Percentiles rank a stretch among this genome's conserved stretches.
Evolutionary conservation across 805 yeast genomes (phyloP).

Genomic region (Citeromyces matritensis): DNA sequence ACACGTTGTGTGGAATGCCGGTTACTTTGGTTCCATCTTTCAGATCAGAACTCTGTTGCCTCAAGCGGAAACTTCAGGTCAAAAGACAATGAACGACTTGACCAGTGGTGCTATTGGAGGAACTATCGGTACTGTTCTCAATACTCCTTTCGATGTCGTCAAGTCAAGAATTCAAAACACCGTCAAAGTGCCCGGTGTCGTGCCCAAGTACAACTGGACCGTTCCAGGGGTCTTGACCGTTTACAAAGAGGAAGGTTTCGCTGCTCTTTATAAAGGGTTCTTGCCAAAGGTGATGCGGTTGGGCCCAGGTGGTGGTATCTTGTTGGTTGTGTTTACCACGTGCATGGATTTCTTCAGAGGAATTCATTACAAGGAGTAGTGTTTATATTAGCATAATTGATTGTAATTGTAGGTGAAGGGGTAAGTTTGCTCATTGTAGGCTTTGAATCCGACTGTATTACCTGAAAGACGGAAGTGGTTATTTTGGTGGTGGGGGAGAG

Average conservation of each 20-base stretch:
- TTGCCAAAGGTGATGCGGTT: slow-evolving; percentile 92
- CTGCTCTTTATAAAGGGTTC: slow-evolving; percentile 90
- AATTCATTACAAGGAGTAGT: slow-evolving; percentile 14
- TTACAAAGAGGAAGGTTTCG: slow-evolving; percentile 81
- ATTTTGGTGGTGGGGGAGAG: too few species aligned
- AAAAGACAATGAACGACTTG: slow-evolving; percentile 76
- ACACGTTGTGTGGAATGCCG: slow-evolving; percentile 95
- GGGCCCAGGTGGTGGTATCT: slow-evolving; percentile 99
- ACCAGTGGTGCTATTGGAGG: slow-evolving; percentile 95
- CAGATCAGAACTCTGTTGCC: slow-evolving; percentile 76
- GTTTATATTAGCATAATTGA: too few species aligned
- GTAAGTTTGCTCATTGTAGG: too few species aligned
- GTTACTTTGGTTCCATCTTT: slow-evolving; percentile 90
- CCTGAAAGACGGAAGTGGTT: too few species aligned
- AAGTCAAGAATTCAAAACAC: slow-evolving; percentile 89
- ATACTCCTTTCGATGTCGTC: slow-evolving; percentile 96
- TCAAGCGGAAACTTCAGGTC: slow-evolving; percentile 49
- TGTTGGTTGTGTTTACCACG: slow-evolving; percentile 90
- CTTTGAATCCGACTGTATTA: too few species aligned
- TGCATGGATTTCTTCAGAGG: slow-evolving; percentile 88
- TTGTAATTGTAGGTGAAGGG: too few species aligned
- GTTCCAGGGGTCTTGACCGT: slow-evolving; percentile 63
- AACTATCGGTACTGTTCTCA: slow-evolving; percentile 85
- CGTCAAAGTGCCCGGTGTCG: slow-evolving; percentile 50
- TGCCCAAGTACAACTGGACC: slow-evolving; percentile 87